Conservation (phyloP, 345 rosid genomes). For the Sisymbrium altissimum region DNA sequence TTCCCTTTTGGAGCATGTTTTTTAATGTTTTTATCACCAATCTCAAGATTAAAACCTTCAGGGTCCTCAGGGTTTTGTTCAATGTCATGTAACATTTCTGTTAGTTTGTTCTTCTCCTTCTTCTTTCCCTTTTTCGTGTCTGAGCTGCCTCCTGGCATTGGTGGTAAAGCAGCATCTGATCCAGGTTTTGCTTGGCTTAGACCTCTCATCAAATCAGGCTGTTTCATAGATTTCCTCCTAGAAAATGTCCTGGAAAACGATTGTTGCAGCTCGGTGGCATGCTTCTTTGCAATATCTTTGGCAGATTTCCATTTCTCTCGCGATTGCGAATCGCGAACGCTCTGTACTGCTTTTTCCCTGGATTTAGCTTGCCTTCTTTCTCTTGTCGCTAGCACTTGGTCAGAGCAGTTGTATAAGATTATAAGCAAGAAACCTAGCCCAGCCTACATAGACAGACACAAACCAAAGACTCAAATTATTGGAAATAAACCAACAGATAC, state of each 20-base stretch:
- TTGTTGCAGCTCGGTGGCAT: constrained; percentile 62
- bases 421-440: constrained; percentile 74
- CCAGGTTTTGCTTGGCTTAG: constrained; percentile 59
- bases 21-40: constrained; percentile 69
- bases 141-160: constrained; percentile 34
- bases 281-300: constrained; percentile 81
- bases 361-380: constrained; percentile 84
- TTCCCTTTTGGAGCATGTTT: constrained; percentile 78
- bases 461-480: not conserved
- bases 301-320: constrained; percentile 92
- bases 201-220: constrained; percentile 47
- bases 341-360: constrained; percentile 85
- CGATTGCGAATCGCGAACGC: constrained; percentile 73
- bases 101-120: constrained; percentile 63
- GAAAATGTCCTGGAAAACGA: constrained; percentile 87
- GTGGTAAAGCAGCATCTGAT: constrained; percentile 55
- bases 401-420: constrained; percentile 88
- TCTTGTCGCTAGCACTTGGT: constrained; percentile 88
- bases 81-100: constrained; percentile 74
- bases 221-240: constrained; percentile 53
- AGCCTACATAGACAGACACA: constrained; percentile 44
- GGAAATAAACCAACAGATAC: not conserved
- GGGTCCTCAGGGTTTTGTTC: constrained; percentile 67
- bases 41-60: constrained; percentile 72
- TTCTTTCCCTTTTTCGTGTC: constrained; percentile 56